Conservation (phyloP, 78 protist genomes). For the Parvularia atlantis region DNA sequence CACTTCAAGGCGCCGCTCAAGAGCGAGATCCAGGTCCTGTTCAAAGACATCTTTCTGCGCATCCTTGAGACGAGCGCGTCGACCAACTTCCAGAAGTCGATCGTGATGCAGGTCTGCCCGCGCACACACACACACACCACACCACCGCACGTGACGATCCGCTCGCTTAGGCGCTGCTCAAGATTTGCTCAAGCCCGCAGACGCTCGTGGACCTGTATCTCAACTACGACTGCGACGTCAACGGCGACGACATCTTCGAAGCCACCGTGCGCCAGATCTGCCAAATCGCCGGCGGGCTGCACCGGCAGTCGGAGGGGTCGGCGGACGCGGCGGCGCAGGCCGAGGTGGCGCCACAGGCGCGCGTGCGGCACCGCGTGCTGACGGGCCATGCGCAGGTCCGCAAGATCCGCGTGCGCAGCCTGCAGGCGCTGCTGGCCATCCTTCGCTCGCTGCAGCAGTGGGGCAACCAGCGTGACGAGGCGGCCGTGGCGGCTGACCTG, state of each 20-base stretch:
- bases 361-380: no score
- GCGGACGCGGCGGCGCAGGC: constrained; percentile 41
- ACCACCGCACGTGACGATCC: no score
- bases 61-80: constrained; percentile 64
- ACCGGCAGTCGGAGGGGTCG: neutral
- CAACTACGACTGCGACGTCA: constrained; percentile 93
- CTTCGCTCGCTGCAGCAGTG: constrained; percentile 54
- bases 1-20: constrained; percentile 29
- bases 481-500: no score
- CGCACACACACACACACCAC: no score
- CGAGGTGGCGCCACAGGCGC: no score
- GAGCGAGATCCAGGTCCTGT: constrained; percentile 23
- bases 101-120: constrained; percentile 47
- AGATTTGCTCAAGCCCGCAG: constrained; percentile 35
- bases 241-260: constrained; percentile 65
- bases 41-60: constrained; percentile 61
- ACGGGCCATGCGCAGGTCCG: no score
- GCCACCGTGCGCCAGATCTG: constrained; percentile 55
- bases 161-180: no score
- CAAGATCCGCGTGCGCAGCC: constrained; percentile 37
- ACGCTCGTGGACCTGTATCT: constrained; percentile 71
- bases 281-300: constrained; percentile 59
- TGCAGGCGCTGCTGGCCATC: constrained; percentile 55
- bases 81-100: constrained; percentile 62
- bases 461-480: constrained; percentile 10